These are phyloP conservation scores for Sarcodon aspratus DNA, from an alignment of 768 basidiomycete genomes.

Conservation along the genomic window DNA sequence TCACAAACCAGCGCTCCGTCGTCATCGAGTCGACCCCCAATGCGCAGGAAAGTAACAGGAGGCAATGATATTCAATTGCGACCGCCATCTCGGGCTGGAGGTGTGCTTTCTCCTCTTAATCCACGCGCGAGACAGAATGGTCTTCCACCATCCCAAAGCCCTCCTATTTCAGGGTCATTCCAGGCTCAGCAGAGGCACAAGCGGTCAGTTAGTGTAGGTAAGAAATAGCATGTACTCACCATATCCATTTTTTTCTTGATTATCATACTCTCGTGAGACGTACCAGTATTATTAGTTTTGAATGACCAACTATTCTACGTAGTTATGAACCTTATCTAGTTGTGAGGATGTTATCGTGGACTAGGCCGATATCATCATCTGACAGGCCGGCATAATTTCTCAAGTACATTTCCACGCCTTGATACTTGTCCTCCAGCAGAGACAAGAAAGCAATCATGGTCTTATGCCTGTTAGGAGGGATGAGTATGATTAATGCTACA, in stretches of 20 bases:
- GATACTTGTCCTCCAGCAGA: constrained; percentile 51
- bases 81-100: constrained; percentile 19
- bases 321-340: not conserved
- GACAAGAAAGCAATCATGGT: constrained; percentile 68
- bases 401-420: constrained; percentile 55
- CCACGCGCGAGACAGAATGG: constrained; percentile 44
- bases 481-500: not conserved
- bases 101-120: constrained; percentile 62
- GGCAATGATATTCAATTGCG: constrained; percentile 20
- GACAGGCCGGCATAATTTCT: constrained; percentile 43
- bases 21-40: constrained; percentile 27
- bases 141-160: constrained; percentile 19
- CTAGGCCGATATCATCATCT: constrained; percentile 48
- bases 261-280: not conserved
- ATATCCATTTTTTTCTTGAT: not conserved
- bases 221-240: constrained; percentile 20
- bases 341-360: constrained; percentile 40
- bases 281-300: not conserved
- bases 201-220: constrained; percentile 29
- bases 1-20: constrained; percentile 7
- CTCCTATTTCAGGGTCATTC: constrained; percentile 5
- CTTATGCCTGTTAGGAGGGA: constrained; percentile 34
- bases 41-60: constrained; percentile 57
- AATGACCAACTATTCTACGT: no score
- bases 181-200: constrained; percentile 23